Evolutionary conservation across 2,329 filamentous ascomycete species (phyloP), one percentile per base, ranked within the genome.

Genomic region (Colletotrichum phormii): DNA sequence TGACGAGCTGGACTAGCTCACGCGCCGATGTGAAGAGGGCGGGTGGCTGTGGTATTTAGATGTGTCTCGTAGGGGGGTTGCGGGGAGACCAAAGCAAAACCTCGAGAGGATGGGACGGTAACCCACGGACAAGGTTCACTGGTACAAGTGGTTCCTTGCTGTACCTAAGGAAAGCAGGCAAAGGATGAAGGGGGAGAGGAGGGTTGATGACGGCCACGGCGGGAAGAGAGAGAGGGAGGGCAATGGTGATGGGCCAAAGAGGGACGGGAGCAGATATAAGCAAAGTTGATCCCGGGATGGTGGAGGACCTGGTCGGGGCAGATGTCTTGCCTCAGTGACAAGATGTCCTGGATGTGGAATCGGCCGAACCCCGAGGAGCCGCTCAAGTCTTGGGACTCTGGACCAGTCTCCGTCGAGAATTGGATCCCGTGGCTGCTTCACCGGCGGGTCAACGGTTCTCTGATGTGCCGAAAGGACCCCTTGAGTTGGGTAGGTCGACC

Each of bases 241-340:
- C 15, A 18, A 49, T 42, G 15, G 18, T 4, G 35, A 62, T 53
- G 54, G 35, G 61, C 35, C 55, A 61, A 4, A 71, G 61, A 62
- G 71, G 71, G 71, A 73, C 55, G 55, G 51, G 61, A 73, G 66
- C 71, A 72, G 55, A 73, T 73, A 71, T 73, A 73, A 73, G 60
- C 65, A 54, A 63, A 62, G 57, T 33, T 33, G 54, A 72, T 72
- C 13, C 70, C 42, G 53, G 59, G 65, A 69, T 46, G 70, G 42
- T 53, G 60, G 70, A 54, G 60, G 66, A 60, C 60, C 55, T n/a
- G 60, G 22, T 29, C n/a, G 58, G 42, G 57, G 65, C 26, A 11
- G 18, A n/a, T 24, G 54, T 58, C 53, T 57, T 42, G 60, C 66
- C 66, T 72, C 66, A 55, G 51, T 22, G 62, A 46, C n/a, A 57